Conservation (phyloP, 2,329 filamentous ascomycete genomes). For the Alternaria hordeiaustralica region DNA sequence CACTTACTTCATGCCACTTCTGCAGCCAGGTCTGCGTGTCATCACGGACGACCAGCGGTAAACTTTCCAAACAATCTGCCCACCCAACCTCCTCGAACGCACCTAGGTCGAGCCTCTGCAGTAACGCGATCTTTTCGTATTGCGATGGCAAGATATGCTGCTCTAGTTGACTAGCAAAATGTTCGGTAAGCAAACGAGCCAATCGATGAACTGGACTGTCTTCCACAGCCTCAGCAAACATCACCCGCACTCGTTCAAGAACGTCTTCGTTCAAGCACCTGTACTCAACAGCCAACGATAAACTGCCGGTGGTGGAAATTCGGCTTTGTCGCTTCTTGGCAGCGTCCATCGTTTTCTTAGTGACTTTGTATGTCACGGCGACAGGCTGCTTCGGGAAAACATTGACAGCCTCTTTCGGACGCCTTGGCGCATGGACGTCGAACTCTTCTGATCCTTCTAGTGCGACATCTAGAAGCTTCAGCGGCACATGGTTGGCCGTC, state of each 20-base stretch:
- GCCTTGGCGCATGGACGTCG: slow-evolving; percentile 64
- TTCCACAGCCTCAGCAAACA: slow-evolving; percentile 57
- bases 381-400: slow-evolving; percentile 84
- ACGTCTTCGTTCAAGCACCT: slow-evolving; percentile 79
- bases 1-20: slow-evolving; percentile 63
- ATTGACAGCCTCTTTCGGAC: slow-evolving; percentile 56
- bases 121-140: slow-evolving; percentile 62
- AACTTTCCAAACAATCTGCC: slow-evolving; percentile 58
- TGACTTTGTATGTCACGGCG: slow-evolving; percentile 80
- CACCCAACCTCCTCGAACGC: slow-evolving; percentile 61
- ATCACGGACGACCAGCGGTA: slow-evolving; percentile 54
- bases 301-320: slow-evolving; percentile 43
- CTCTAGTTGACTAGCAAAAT: slow-evolving; percentile 57
- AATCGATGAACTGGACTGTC: slow-evolving; percentile 56
- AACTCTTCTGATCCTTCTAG: slow-evolving; percentile 75
- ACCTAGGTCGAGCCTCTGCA: slow-evolving; percentile 60
- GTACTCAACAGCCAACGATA: slow-evolving; percentile 77
- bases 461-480: slow-evolving; percentile 74
- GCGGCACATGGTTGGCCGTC: slow-evolving; percentile 75
- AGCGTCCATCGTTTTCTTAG: slow-evolving; percentile 54
- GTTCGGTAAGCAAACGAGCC: slow-evolving; percentile 59
- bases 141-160: slow-evolving; percentile 56
- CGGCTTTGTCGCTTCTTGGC: slow-evolving; percentile 31
- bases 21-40: slow-evolving; percentile 60
- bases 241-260: slow-evolving; percentile 53